Conservation (phyloP, 169 alveolate genomes). For the Plasmodium ovale region DNA sequence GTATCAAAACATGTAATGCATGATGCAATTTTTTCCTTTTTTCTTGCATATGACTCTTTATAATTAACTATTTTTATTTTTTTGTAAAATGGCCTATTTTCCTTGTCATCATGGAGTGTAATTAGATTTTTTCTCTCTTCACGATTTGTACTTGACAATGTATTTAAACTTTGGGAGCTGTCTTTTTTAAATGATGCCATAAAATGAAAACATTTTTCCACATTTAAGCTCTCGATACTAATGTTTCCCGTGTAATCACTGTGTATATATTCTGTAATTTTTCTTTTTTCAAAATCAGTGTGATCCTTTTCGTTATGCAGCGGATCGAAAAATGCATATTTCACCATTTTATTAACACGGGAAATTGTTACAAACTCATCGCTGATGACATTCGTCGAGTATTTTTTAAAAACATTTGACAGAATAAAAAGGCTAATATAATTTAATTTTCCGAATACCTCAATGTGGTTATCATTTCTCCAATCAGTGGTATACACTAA, state of each 20-base stretch:
- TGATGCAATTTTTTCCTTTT: neutral
- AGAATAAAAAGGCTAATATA: constrained; percentile 35
- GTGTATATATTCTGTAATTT: no score
- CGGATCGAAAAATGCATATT: neutral
- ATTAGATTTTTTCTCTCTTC: constrained; percentile 1
- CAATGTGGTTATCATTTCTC: constrained; percentile 19
- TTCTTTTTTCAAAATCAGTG: neutral
- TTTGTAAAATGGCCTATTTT: constrained; percentile 2
- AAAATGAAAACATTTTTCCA: neutral
- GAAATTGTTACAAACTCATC: neutral
- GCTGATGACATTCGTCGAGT: neutral
- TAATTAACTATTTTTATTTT: constrained; percentile 3
- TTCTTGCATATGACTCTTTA: neutral
- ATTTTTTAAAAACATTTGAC: constrained; percentile 26
- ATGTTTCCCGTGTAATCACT: neutral
- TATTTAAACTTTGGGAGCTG: neutral
- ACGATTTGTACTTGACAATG: neutral
- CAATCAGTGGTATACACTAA: constrained; percentile 15
- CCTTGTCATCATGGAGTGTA: neutral
- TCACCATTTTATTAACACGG: neutral
- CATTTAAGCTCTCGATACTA: neutral
- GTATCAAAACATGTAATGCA: neutral
- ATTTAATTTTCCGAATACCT: constrained; percentile 64
- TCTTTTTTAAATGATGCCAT: neutral
- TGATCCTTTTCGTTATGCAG: neutral